Conservation (phyloP, 2,329 filamentous ascomycete genomes). For the Trichocomaceae sp. region DNA sequence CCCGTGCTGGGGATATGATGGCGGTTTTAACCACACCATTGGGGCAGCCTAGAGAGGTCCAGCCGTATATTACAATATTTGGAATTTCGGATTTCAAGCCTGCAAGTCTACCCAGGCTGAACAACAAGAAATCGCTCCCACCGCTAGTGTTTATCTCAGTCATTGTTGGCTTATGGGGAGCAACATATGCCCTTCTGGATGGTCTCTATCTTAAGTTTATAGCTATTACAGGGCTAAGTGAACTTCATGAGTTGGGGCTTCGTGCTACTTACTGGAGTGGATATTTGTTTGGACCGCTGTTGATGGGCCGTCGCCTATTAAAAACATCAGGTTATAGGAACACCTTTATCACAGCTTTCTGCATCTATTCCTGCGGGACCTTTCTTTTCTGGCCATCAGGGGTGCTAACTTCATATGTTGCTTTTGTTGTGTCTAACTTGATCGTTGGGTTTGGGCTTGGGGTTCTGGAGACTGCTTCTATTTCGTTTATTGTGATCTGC, state of each 20-base stretch:
- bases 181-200: neutral
- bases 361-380: constrained; percentile 2
- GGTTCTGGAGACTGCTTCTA: constrained; percentile 5
- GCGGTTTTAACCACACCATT: neutral
- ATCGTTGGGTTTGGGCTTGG: constrained; percentile 10
- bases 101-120: too few relatives aligned
- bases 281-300: neutral
- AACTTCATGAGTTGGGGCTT: too few relatives aligned
- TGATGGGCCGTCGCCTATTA: constrained; percentile 1
- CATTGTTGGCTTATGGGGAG: neutral
- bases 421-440: neutral
- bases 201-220: neutral
- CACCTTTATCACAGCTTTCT: constrained; percentile 6
- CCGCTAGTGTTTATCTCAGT: neutral
- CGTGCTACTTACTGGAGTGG: neutral
- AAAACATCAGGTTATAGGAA: constrained; percentile 2
- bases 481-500: constrained; percentile 3
- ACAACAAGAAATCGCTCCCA: neutral
- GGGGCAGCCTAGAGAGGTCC: neutral
- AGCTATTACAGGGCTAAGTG: too few relatives aligned
- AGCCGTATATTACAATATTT: too few relatives aligned
- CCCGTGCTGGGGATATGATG: neutral
- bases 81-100: too few relatives aligned
- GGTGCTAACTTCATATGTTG: neutral
- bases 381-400: constrained; percentile 5